Base-by-base conservation (phyloP, 768 basidiomycete species). In the Termitomyces sp. region DNA sequence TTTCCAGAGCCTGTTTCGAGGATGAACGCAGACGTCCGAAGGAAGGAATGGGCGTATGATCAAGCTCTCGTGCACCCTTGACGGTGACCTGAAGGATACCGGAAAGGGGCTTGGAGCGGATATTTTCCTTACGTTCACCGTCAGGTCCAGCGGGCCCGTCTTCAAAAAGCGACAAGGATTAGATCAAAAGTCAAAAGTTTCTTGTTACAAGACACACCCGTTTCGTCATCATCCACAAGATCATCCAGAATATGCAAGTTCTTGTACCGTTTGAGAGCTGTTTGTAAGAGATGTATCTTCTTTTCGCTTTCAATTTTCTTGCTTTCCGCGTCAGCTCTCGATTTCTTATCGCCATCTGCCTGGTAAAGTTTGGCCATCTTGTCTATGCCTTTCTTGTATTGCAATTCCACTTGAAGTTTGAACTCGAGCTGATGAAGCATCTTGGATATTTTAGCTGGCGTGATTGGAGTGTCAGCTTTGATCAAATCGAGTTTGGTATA, bases 341-440 rank as follows among this genome's bases (percentile, higher is more conserved):
- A 89, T 69, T 92, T 93, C 82, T 96, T 96, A 77, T 99, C 97
- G 51, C 95, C 96, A 65, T 99, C 97, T 5, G 89, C 91, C 64
- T 93, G 86, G 69, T 98, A 98, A 31, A 98, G 80, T 71, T 91
- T 95, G 35, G 88, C 91, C 97, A 99, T 99, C 77, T 98, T 98
- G 74, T 98, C 95, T 60, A 98, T 97, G 39, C 97, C 97, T 68
- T 88, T 83, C 78, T 95, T 96, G 78, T 98, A 98, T 73, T 98
- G 94, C 75, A 89, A 84, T 73, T 99, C 97, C 60, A 99, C 93
- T 70, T 96, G 92, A 52, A 98, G 85, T 75, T 99, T 99, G 83
- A 98, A 99, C 73, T 98, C 95, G 58, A 99, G 86, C 71, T 98
- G 95, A 72, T 98, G 95, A 47, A 98, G 84, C 95, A 98, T 98